A percentile compares a stretch with the other conserved stretches of the same genome.
These are phyloP conservation scores for Houttuynia cordata DNA, from an alignment of 164 flowering plant species.

Conservation along the genomic window DNA sequence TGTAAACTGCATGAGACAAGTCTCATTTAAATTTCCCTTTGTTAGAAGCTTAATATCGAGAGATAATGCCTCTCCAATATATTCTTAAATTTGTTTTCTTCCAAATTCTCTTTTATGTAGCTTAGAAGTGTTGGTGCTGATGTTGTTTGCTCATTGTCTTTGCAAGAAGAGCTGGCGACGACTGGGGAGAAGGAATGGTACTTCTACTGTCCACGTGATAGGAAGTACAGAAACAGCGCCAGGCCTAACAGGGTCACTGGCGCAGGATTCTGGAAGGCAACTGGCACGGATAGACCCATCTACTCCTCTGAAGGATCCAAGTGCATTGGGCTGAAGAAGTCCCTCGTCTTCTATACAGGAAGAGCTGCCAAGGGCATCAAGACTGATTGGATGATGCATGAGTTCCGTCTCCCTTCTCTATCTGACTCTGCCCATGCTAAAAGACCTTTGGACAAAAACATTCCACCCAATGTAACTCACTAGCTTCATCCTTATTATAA, in stretches of 20 bases:
- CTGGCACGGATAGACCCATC: conserved; percentile 89
- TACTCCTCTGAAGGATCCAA: conserved; percentile 72
- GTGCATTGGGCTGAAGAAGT: conserved; percentile 93
- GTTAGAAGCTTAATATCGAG: no score
- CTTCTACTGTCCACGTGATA: conserved; percentile 90
- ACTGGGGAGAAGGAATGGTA: conserved; percentile 96
- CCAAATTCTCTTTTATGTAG: neutral
- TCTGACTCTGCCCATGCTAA: conserved; percentile 31
- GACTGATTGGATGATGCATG: conserved; percentile 99
- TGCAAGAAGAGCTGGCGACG: conserved; percentile 48
- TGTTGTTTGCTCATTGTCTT: conserved; percentile 1
- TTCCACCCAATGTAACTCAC: conserved; percentile 58
- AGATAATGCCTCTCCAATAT: no score
- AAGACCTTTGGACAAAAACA: conserved; percentile 35
- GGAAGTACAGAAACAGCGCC: conserved; percentile 83
- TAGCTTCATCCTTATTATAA: no score
- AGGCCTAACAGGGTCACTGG: conserved; percentile 90
- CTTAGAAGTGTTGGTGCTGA: neutral
- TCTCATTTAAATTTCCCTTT: no score
- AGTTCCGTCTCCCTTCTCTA: conserved; percentile 76
- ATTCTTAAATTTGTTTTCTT: neutral
- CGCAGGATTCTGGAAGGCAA: conserved; percentile 98
- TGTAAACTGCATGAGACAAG: no score
- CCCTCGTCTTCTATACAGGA: conserved; percentile 91
- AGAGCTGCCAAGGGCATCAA: conserved; percentile 93